Base-by-base conservation (phyloP, 345 rosid species). In the Euphorbia pulcherrima region DNA sequence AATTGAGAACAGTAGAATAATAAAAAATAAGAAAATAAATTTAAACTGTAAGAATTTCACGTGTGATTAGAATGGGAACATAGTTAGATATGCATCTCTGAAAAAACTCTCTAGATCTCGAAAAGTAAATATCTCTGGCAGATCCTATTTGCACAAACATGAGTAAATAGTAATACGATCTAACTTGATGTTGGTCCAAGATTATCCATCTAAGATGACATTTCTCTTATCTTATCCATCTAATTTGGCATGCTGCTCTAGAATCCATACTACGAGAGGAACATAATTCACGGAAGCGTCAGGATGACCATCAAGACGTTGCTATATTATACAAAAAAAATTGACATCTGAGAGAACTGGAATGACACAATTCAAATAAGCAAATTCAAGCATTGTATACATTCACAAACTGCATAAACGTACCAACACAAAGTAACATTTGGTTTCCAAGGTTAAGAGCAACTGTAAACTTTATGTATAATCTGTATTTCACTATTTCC, bases 11-110 rank as follows among this genome's bases (percentile, higher is more conserved):
- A 21, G 46, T 65, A 18, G 37, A 20, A 64, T 17, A 44, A 48
- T 29, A 8, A 4, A 20, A n/a, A 50, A 29, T n/a, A 29, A 39
- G 56, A n/a, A 33, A 65, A 65, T 40, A 65, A 65, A 50, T 48
- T n/a, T 18, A 50, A 5, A 16, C 48, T 26, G 21, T n/a, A 10
- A 58, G 23, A 58, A 58, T 58, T 58, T 58, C 23, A 58, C 8
- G 30, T 58, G 62, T 17, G 24, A 58, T 16, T 29, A 16, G 62
- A 58, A 16, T 9, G 13, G 62, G n/a, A 1, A 58, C 18, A 29
- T 58, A 58, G 35, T 26, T 35, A 56, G n/a, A 56, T 27, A 28
- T 23, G 33, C 18, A 28, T 29, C 29, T 27, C 10, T 5, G 14
- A 33, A 2, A 27, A 29, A 28, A 30, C 37, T 57, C 17, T 2